Percentiles rank a stretch among this genome's conserved stretches.
These are phyloP conservation scores for Paralagenidium karlingii DNA, from an alignment of 352 stramenopile genomes.

Conservation along the genomic window DNA sequence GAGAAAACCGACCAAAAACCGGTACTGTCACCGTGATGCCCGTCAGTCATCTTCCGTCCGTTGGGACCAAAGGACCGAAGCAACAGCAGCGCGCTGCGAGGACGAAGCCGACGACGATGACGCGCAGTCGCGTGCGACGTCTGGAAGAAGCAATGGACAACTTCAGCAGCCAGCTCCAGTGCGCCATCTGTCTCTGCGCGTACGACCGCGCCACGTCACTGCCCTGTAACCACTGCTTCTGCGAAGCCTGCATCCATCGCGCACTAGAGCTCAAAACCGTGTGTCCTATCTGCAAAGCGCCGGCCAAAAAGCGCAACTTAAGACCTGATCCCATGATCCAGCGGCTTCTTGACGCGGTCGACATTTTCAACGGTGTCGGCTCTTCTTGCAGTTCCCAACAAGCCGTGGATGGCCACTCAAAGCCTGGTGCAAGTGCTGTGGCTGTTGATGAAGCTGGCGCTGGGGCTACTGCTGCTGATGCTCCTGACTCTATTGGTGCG, in stretches of 20 bases:
- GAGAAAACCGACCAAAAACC: too few species aligned
- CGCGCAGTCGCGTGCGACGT: too few species aligned
- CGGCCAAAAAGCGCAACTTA: slow-evolving; percentile 62
- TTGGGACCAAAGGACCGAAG: too few species aligned
- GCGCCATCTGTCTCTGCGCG: slow-evolving; percentile 70
- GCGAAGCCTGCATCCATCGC: slow-evolving; percentile 77
- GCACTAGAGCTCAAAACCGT: slow-evolving; percentile 61
- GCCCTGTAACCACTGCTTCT: slow-evolving; percentile 83
- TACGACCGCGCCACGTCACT: slow-evolving; percentile 58
- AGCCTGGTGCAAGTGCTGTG: background rate
- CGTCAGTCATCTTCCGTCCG: too few species aligned
- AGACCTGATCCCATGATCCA: slow-evolving; percentile 69
- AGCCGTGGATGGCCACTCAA: slow-evolving; percentile 5
- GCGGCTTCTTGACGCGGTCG: slow-evolving; percentile 42
- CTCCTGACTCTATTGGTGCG: too few species aligned
- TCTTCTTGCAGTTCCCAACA: background rate
- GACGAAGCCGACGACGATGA: too few species aligned
- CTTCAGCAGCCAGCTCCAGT: slow-evolving; percentile 67
- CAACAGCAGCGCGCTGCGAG: too few species aligned
- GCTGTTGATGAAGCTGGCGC: too few species aligned
- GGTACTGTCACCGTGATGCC: too few species aligned
- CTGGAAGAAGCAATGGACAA: slow-evolving; percentile 41
- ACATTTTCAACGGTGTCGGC: slow-evolving; percentile 13
- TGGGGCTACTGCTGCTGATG: too few species aligned
- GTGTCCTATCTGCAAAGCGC: slow-evolving; percentile 77